These are phyloP conservation scores for Dicorynia guianensis DNA, from an alignment of 306 rosid genomes.

Conservation along the genomic window DNA sequence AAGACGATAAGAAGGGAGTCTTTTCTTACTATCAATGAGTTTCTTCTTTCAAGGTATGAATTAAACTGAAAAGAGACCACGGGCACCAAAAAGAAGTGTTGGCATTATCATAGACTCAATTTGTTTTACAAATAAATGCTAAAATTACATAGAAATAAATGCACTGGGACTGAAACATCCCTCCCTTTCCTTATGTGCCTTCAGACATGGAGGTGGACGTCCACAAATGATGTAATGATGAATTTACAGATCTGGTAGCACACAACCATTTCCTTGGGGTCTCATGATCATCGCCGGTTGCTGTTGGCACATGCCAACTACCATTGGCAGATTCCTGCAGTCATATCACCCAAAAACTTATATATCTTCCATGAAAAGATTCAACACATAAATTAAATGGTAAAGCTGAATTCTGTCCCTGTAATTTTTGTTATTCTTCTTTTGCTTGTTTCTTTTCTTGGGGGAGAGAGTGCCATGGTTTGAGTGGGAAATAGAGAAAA, in stretches of 20 bases:
- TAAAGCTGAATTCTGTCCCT: constrained; percentile 4
- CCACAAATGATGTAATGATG: constrained; percentile 38
- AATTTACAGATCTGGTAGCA: constrained; percentile 59
- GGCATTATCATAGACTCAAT: no score
- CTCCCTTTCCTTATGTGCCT: constrained; percentile 16
- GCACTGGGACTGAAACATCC: constrained; percentile 10
- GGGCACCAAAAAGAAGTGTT: no score
- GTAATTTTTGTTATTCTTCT: neutral
- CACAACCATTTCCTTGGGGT: constrained; percentile 88
- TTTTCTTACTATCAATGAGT: no score
- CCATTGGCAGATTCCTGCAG: constrained; percentile 84
- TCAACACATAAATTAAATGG: constrained; percentile 17
- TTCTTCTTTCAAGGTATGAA: no score
- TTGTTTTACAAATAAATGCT: no score
- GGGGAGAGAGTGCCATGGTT: no score
- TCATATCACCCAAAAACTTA: constrained; percentile 14
- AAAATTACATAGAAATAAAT: neutral
- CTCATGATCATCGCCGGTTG: constrained; percentile 72
- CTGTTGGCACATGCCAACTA: constrained; percentile 82
- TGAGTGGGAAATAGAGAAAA: no score
- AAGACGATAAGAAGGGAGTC: no score
- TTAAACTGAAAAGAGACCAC: no score
- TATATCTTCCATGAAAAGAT: constrained; percentile 16
- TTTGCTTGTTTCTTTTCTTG: neutral
- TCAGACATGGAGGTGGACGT: constrained; percentile 28